Percentiles rank a stretch among this genome's conserved stretches.
These are phyloP conservation scores for Colletotrichum viniferum DNA, from an alignment of 2,329 filamentous ascomycete genomes.

Conservation along the genomic window DNA sequence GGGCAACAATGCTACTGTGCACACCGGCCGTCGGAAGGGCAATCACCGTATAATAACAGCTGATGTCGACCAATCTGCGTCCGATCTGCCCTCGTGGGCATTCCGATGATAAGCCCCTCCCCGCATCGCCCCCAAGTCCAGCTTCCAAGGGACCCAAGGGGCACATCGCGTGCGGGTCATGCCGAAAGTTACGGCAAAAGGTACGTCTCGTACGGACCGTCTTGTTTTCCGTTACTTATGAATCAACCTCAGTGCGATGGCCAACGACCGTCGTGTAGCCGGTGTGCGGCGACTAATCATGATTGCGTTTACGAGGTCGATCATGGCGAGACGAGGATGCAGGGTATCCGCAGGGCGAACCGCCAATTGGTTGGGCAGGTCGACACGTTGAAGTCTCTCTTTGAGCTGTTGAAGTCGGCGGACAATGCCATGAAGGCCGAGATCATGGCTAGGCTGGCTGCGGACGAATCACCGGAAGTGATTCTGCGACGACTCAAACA, in stretches of 20 bases:
- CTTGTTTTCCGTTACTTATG: neutral
- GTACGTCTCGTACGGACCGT: neutral
- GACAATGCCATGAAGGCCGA: neutral
- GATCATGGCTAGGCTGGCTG: neutral
- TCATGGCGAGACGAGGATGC: slow-evolving; percentile 13
- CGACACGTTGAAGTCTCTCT: neutral
- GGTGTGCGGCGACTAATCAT: neutral
- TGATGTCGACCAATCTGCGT: slow-evolving; percentile 3
- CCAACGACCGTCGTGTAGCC: neutral
- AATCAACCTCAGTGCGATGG: neutral
- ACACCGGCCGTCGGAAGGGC: neutral
- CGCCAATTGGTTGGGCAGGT: neutral
- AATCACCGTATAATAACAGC: neutral
- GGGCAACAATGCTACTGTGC: neutral
- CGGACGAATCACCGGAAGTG: neutral
- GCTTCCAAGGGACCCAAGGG: neutral
- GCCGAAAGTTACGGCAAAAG: slow-evolving; percentile 14
- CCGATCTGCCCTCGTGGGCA: neutral
- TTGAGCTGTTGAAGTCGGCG: neutral
- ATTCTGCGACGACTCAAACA: neutral
- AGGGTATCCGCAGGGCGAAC: slow-evolving; percentile 9
- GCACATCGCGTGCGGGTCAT: slow-evolving; percentile 5
- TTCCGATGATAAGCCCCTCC: neutral
- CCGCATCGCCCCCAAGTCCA: neutral
- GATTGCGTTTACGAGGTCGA: slow-evolving; percentile 7